These are phyloP conservation scores for Shiraia sp. DNA, from an alignment of 2,329 filamentous ascomycete genomes.

Conservation along the genomic window DNA sequence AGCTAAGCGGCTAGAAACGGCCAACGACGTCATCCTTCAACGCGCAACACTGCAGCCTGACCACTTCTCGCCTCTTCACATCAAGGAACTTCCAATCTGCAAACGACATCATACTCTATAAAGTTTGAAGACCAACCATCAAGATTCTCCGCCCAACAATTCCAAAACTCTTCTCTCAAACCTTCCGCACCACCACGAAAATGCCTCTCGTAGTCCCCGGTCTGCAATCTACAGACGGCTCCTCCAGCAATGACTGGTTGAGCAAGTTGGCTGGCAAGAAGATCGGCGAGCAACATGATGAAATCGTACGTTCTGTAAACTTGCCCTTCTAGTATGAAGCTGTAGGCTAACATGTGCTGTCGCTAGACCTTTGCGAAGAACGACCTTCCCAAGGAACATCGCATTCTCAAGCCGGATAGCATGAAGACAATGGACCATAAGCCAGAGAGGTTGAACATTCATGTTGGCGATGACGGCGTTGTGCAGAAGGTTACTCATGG, in stretches of 20 bases:
- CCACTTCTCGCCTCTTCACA: not conserved
- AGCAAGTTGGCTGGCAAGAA: conserved; percentile 57
- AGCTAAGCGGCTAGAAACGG: too few species aligned
- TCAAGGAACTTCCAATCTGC: conserved; percentile 11
- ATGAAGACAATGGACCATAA: conserved; percentile 54
- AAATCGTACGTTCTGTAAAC: conserved; percentile 44
- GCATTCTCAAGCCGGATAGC: conserved; percentile 51
- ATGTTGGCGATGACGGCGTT: conserved; percentile 53
- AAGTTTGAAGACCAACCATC: too few species aligned
- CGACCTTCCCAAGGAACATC: conserved; percentile 53
- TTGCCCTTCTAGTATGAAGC: not conserved
- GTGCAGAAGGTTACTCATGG: conserved; percentile 54
- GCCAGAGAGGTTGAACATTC: conserved; percentile 54
- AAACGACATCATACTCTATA: conserved; percentile 12
- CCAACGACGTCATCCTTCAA: too few species aligned
- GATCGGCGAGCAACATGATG: conserved; percentile 51
- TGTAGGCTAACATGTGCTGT: not conserved
- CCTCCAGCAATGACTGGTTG: conserved; percentile 48
- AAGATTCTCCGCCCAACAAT: conserved; percentile 1
- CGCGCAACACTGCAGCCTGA: too few species aligned
- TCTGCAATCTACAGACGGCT: conserved; percentile 44
- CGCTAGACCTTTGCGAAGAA: conserved; percentile 55
- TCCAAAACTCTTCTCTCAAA: conserved; percentile 2
- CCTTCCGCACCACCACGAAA: conserved; percentile 14
- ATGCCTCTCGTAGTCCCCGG: conserved; percentile 59